phyloP scores from a whole-genome alignment of 306 rosid species.

The Inga laurina region DNA sequence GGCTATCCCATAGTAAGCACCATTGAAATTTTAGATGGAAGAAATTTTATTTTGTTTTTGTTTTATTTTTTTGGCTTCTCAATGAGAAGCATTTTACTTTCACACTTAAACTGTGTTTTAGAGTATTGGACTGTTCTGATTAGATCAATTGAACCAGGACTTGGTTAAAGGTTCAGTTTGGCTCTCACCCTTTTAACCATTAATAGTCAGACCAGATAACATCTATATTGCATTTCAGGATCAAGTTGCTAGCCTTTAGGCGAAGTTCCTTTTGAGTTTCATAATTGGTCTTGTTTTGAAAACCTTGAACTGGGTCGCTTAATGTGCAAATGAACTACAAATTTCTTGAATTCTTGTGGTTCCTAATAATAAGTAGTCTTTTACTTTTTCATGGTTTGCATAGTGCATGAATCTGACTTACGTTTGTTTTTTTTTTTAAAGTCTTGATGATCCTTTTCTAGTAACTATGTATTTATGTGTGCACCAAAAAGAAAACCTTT shows the following conservation, averaged over 20 bases:
- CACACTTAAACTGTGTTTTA: neutral
- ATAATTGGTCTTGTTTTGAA: neutral
- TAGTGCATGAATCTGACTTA: slow-evolving; percentile 1
- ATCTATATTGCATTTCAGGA: neutral
- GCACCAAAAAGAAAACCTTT: neutral
- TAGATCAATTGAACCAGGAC: neutral
- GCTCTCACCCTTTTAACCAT: neutral
- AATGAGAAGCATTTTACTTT: neutral
- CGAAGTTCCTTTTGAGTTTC: neutral
- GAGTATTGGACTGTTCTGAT: neutral
- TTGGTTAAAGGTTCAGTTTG: neutral
- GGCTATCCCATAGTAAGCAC: slow-evolving; percentile 76
- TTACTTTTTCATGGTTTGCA: neutral
- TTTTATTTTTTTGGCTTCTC: neutral
- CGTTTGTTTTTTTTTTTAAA: neutral
- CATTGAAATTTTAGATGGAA: slow-evolving; percentile 24
- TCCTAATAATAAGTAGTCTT: slow-evolving; percentile 1
- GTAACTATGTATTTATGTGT: neutral
- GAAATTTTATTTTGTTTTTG: neutral
- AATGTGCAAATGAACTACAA: slow-evolving; percentile 12
- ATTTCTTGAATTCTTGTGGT: slow-evolving; percentile 17
- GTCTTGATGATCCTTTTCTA: slow-evolving; percentile 11
- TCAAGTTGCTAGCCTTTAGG: neutral
- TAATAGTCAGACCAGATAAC: neutral
- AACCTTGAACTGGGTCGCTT: neutral